Conservation (phyloP, 768 basidiomycete genomes). For the Lactifluus piperatus region DNA sequence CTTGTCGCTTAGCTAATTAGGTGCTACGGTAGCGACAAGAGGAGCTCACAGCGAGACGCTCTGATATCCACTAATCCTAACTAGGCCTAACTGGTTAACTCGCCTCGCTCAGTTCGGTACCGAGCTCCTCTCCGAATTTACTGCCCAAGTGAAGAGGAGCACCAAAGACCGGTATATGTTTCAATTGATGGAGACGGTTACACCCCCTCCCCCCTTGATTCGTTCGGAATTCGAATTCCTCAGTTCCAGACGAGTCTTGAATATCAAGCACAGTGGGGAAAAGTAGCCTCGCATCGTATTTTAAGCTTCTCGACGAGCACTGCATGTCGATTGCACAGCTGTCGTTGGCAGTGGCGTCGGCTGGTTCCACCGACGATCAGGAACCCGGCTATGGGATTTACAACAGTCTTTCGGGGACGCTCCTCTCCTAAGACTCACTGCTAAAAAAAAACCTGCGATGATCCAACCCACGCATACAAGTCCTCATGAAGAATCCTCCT, state of each 20-base stretch:
- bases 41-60: slow-evolving; percentile 23
- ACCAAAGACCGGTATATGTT: slow-evolving; percentile 40
- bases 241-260: too few relatives aligned
- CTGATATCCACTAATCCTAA: slow-evolving; percentile 24
- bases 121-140: slow-evolving; percentile 53
- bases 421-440: slow-evolving; percentile 57
- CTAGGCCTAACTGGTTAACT: slow-evolving; percentile 38
- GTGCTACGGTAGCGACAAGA: slow-evolving; percentile 20
- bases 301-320: slow-evolving; percentile 49
- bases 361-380: slow-evolving; percentile 64
- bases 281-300: slow-evolving; percentile 53
- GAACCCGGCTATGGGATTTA: slow-evolving; percentile 69
- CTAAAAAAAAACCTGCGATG: slow-evolving; percentile 25
- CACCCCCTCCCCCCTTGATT: too few relatives aligned
- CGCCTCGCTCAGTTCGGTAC: slow-evolving; percentile 63
- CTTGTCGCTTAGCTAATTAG: too few relatives aligned
- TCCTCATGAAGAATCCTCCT: too few relatives aligned
- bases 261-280: too few relatives aligned
- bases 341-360: slow-evolving; percentile 57
- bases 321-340: slow-evolving; percentile 54
- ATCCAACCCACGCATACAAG: too few relatives aligned
- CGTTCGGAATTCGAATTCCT: too few relatives aligned
- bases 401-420: slow-evolving; percentile 32
- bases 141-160: slow-evolving; percentile 39
- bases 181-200: too few relatives aligned